Evolutionary conservation across 345 rosid species (phyloP).

Genomic region (rapeseed (Brassica napus)): DNA sequence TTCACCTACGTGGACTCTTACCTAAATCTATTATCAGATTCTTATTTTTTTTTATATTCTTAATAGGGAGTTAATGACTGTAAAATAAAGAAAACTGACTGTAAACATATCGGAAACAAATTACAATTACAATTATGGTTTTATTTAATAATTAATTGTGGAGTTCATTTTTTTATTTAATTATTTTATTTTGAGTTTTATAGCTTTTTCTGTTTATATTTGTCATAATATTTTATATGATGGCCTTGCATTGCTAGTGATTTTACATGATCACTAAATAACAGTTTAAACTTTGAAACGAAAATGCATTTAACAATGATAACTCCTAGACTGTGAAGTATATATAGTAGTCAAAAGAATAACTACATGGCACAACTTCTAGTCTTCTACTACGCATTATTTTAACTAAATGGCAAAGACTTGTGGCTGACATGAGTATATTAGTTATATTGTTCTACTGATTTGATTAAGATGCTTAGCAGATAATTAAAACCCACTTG

Average conservation of each 20-base stretch:
- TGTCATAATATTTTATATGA: not conserved
- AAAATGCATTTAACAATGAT: not conserved
- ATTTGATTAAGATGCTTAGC: not conserved
- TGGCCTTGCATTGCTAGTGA: not conserved
- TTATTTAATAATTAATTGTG: too few relatives aligned
- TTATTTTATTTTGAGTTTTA: too few relatives aligned
- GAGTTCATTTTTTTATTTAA: not conserved
- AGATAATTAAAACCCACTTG: not conserved
- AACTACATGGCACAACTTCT: not conserved
- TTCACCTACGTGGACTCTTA: slow-evolving; percentile 43
- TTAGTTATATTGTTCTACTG: not conserved
- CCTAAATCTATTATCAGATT: not conserved
- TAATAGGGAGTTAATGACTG: not conserved
- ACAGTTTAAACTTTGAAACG: not conserved
- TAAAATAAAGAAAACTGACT: not conserved
- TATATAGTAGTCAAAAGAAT: not conserved
- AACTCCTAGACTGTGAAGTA: not conserved
- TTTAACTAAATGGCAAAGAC: not conserved
- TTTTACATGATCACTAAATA: not conserved
- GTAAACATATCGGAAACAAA: not conserved
- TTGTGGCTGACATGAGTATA: not conserved
- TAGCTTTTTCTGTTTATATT: not conserved
- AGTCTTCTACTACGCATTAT: not conserved
- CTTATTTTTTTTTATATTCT: not conserved
- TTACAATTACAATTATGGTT: too few relatives aligned